phyloP scores from a whole-genome alignment of 305 asterid genomes.

The Rubia balearica region DNA sequence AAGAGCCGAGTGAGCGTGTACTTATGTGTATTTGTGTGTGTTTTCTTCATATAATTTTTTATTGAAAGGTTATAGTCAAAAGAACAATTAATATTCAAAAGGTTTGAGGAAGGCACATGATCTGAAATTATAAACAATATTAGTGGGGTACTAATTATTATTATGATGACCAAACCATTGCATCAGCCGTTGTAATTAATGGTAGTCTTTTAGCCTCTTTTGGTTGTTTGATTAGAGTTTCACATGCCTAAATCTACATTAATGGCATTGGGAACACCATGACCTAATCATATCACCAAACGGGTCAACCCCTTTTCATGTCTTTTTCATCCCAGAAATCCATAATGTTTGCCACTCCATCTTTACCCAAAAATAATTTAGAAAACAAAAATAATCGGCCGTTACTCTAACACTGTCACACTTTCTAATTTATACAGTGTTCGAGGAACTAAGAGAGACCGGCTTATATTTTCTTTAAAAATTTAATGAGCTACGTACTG shows the following conservation, averaged over 20 bases:
- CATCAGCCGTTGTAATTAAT: slow-evolving; percentile 32
- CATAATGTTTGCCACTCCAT: slow-evolving; percentile 40
- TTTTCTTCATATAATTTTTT: slow-evolving; percentile 6
- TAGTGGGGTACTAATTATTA: slow-evolving; percentile 29
- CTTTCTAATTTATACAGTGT: too few relatives aligned
- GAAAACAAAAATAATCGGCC: not conserved
- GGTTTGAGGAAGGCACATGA: slow-evolving; percentile 22
- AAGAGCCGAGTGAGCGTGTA: slow-evolving; percentile 10
- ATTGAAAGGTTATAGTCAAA: slow-evolving; percentile 35
- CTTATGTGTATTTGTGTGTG: not conserved
- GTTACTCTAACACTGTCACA: too few relatives aligned
- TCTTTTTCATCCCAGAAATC: slow-evolving; percentile 38
- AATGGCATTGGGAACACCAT: slow-evolving; percentile 77
- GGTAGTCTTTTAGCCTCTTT: slow-evolving; percentile 29
- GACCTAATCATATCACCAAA: slow-evolving; percentile 34
- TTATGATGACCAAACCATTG: slow-evolving; percentile 17
- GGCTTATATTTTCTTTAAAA: too few relatives aligned
- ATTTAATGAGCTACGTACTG: too few relatives aligned
- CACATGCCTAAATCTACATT: slow-evolving; percentile 43
- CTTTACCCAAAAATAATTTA: slow-evolving; percentile 1
- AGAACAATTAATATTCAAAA: slow-evolving; percentile 31
- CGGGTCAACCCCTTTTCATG: slow-evolving; percentile 38
- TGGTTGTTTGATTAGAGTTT: slow-evolving; percentile 30
- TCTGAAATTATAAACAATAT: slow-evolving; percentile 16
- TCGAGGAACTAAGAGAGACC: too few relatives aligned